Conservation (phyloP, 371 early-diverging fungal species). For the Capillidium rhysosporum region DNA sequence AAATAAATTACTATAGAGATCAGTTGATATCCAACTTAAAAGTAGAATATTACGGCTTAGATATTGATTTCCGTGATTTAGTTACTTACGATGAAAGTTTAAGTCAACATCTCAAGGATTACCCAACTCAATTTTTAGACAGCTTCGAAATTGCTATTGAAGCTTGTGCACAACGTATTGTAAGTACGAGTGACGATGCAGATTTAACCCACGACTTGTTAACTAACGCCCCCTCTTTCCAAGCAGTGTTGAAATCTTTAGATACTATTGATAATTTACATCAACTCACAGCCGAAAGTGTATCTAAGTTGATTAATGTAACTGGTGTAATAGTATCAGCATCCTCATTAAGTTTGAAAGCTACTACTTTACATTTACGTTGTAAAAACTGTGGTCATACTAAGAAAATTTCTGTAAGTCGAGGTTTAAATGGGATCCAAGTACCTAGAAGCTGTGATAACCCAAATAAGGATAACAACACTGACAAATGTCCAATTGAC, state of each 20-base stretch:
- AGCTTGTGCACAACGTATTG: constrained; percentile 38
- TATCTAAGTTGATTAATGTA: constrained; percentile 87
- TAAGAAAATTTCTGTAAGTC: constrained; percentile 52
- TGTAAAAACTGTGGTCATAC: constrained; percentile 73
- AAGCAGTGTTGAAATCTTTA: constrained; percentile 67
- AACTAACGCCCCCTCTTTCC: constrained; percentile 45
- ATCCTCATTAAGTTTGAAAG: constrained; percentile 73
- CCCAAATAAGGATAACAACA: constrained; percentile 14
- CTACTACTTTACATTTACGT: constrained; percentile 66
- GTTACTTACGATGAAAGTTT: constrained; percentile 60
- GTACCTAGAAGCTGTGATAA: constrained; percentile 74
- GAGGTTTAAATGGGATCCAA: constrained; percentile 66
- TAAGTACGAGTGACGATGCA: constrained; percentile 24
- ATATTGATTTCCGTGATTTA: constrained; percentile 72
- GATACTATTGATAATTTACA: constrained; percentile 70
- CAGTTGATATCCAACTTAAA: constrained; percentile 69
- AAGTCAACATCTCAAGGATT: constrained; percentile 48
- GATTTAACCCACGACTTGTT: background rate
- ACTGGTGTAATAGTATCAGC: constrained; percentile 96
- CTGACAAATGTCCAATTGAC: constrained; percentile 68
- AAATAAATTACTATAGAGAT: constrained; percentile 32
- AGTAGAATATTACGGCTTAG: constrained; percentile 48
- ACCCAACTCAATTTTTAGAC: constrained; percentile 58
- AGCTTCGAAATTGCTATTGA: constrained; percentile 77
- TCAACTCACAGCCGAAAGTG: constrained; percentile 64